Evolutionary conservation across 2,329 filamentous ascomycete species (phyloP), one percentile per base, ranked within the genome.

Genomic region (Colletotrichum orbiculare): DNA sequence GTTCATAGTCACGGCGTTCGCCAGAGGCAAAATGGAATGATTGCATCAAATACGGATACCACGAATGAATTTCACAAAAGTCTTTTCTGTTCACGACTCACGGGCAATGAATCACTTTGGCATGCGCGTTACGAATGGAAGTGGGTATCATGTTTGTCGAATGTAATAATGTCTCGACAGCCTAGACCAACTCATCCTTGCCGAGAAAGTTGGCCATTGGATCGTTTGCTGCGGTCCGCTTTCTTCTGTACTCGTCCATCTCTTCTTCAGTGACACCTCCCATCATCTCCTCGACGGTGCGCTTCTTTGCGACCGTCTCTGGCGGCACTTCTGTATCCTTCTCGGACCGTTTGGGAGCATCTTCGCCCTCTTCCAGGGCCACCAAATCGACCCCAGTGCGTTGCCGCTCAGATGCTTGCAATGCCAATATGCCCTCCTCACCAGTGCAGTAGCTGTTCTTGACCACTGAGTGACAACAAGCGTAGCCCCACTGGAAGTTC

Each of bases 371-470:
- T 8, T 53, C 55, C 12, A 67, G 63, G 17, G 71, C 71, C n/a
- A 79, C 72, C 56, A 85, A 72, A 53, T 76, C 78, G 2, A 73
- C 79, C 17, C 86, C 84, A 2, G 76, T 80, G n/a, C 83, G 78
- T 73, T 85, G 87, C 70, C 74, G 81, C 69, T 96, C 89, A 0
- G 92, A 89, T 61, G 92, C 90, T 71, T 94, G 90, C 77, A 92
- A 94, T 1, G 93, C 94, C 67, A 81, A 81, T 76, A 89, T 96
- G 41, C 96, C 96, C 64, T 92, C 92, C 66, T 96, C 93, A 34
- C 96, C 96, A 0, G 95, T 98, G 77, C 96, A 99, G 74, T 98
- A 99, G 73, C 94, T 97, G 78, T 99, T 98, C 80, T 97, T 97
- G 68, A 97, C 87, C 25, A 89, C 90, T 0, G 94, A 97, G 76